Evolutionary conservation across 2,329 filamentous ascomycete species (phyloP).

Genomic region (Aureobasidium namibiae): DNA sequence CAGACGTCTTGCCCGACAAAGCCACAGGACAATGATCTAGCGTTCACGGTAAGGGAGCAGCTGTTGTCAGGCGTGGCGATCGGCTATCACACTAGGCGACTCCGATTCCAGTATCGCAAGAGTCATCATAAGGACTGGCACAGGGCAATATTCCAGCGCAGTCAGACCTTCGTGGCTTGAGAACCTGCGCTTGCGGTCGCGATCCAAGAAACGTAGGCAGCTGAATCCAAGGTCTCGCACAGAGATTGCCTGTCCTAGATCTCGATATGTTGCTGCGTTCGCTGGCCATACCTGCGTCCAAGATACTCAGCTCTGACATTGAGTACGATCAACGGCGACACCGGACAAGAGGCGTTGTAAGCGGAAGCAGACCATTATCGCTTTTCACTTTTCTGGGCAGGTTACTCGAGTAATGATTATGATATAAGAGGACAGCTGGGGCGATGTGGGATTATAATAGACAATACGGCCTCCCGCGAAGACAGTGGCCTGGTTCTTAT

Average conservation of each 20-base stretch:
- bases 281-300: background rate
- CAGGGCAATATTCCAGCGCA: background rate
- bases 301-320: background rate
- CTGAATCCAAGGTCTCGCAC: conserved; percentile 30
- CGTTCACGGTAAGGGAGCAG: conserved; percentile 10
- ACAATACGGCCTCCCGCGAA: background rate
- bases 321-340: background rate
- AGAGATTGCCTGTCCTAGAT: conserved; percentile 15
- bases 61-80: conserved; percentile 12
- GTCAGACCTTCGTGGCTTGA: no score
- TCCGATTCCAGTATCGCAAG: conserved; percentile 25
- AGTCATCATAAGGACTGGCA: conserved; percentile 18
- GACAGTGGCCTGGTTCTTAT: background rate
- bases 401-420: background rate
- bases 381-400: background rate
- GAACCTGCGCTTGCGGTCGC: conserved; percentile 26
- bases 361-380: background rate
- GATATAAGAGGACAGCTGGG: background rate
- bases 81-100: conserved; percentile 17
- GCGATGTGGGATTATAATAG: background rate
- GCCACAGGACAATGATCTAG: conserved; percentile 8
- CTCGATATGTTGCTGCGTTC: background rate
- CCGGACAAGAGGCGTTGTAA: background rate
- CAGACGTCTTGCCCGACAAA: conserved; percentile 23
- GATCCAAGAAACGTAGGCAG: conserved; percentile 31